These are phyloP conservation scores for Metschnikowia cubensis DNA, from an alignment of 805 yeast genomes.

Conservation along the genomic window DNA sequence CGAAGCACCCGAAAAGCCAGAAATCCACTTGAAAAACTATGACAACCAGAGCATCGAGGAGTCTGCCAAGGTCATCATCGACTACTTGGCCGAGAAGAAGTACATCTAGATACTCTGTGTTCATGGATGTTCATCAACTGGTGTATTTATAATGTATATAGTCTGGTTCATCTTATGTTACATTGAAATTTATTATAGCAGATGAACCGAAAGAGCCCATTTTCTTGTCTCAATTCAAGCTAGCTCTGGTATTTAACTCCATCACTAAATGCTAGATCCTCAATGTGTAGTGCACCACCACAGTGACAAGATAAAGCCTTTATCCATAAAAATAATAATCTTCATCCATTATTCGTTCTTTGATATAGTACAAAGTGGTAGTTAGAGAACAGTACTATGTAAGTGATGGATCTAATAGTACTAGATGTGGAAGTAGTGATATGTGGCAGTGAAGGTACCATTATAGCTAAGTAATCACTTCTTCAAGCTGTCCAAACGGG, in stretches of 20 bases:
- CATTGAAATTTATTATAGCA: too few species aligned
- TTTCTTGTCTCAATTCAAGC: too few species aligned
- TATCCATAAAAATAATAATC: too few species aligned
- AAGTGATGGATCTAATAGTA: too few species aligned
- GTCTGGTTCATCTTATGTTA: too few species aligned
- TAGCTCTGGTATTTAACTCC: not conserved
- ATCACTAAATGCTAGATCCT: not conserved
- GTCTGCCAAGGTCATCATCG: conserved; percentile 67
- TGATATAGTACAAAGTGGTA: too few species aligned
- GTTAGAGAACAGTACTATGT: too few species aligned
- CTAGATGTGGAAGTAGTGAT: too few species aligned
- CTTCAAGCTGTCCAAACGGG: conserved; percentile 78
- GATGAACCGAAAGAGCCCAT: too few species aligned
- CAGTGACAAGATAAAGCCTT: too few species aligned
- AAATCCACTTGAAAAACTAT: conserved; percentile 74
- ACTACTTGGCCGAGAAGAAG: conserved; percentile 56
- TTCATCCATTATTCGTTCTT: too few species aligned
- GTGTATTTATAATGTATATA: not conserved
- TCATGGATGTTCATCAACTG: not conserved
- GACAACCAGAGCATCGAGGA: conserved; percentile 66
- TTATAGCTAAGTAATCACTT: conserved; percentile 13
- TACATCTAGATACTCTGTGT: conserved; percentile 20
- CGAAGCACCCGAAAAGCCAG: conserved; percentile 86
- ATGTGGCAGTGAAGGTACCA: not conserved
- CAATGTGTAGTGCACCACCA: too few species aligned